These are phyloP conservation scores for Hypoxylon lenormandii DNA, from an alignment of 495 filamentous ascomycete genomes.

Conservation along the genomic window DNA sequence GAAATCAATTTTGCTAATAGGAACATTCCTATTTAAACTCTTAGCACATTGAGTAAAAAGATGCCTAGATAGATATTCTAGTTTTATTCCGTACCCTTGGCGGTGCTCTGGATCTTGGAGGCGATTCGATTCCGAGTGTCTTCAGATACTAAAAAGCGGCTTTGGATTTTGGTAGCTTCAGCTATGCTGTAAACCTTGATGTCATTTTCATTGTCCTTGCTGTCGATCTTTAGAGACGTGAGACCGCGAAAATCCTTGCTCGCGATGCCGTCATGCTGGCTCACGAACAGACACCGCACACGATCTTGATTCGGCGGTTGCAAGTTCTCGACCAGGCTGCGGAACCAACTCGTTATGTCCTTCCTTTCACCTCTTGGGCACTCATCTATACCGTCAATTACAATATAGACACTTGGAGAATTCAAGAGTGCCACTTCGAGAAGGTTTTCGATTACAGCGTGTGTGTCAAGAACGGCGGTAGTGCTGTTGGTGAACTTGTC, in stretches of 20 bases:
- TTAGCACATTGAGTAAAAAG: background rate
- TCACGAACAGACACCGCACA: background rate
- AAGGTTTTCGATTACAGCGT: background rate
- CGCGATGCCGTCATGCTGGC: constrained; percentile 1
- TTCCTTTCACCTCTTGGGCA: background rate
- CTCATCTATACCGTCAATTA: background rate
- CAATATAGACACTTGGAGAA: background rate
- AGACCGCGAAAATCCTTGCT: background rate
- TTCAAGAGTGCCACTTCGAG: background rate
- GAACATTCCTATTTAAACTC: background rate
- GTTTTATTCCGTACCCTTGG: background rate
- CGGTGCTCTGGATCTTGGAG: background rate
- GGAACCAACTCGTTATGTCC: background rate
- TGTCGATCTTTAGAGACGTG: constrained; percentile 2
- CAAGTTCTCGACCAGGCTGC: background rate
- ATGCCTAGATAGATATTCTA: background rate
- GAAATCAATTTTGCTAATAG: constrained; percentile 6
- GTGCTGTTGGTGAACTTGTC: background rate
- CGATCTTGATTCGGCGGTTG: background rate
- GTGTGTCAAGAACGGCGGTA: background rate
- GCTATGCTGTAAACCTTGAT: background rate
- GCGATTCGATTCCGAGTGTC: background rate
- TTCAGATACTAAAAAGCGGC: background rate
- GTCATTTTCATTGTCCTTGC: background rate
- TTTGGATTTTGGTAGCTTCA: constrained; percentile 1